Conservation (phyloP, 1,284 basidiomycete genomes). For the Cryptococcus jaspeensis region DNA sequence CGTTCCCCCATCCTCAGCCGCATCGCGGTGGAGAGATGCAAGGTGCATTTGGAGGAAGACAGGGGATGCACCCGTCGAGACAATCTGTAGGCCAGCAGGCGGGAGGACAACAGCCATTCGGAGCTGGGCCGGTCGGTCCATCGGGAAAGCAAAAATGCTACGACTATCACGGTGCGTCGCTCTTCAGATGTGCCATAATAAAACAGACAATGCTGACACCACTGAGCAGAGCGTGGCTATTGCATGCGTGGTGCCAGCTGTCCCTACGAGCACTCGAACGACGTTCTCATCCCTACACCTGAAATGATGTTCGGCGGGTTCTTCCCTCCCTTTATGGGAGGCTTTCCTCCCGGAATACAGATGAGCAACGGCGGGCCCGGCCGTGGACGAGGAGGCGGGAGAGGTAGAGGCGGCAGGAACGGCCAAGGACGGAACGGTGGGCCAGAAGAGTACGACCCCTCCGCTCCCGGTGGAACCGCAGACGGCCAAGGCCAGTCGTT, state of each 20-base stretch:
- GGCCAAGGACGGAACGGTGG: conserved; percentile 10
- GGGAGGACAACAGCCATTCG: no score
- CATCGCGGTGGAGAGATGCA: neutral
- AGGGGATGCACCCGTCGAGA: no score
- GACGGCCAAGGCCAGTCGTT: conserved; percentile 14
- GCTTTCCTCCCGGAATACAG: conserved; percentile 7
- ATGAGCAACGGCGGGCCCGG: conserved; percentile 41
- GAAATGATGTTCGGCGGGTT: conserved; percentile 50
- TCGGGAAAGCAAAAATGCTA: conserved; percentile 57
- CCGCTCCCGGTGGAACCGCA: neutral
- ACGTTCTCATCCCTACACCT: conserved; percentile 51
- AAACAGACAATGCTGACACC: conserved; percentile 8
- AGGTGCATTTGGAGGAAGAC: no score
- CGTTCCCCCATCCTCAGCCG: no score
- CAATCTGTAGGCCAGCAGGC: no score
- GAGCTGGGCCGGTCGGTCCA: neutral
- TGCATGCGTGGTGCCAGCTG: conserved; percentile 87
- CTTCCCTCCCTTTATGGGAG: conserved; percentile 36
- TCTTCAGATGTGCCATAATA: no score
- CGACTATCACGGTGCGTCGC: conserved; percentile 80
- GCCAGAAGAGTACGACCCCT: no score
- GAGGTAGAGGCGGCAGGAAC: conserved; percentile 45
- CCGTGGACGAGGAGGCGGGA: conserved; percentile 56
- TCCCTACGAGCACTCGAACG: conserved; percentile 84
- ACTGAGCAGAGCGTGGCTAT: conserved; percentile 71